phyloP scores from a whole-genome alignment of 2,329 filamentous ascomycete species.

The Knoxdaviesia capensis region DNA sequence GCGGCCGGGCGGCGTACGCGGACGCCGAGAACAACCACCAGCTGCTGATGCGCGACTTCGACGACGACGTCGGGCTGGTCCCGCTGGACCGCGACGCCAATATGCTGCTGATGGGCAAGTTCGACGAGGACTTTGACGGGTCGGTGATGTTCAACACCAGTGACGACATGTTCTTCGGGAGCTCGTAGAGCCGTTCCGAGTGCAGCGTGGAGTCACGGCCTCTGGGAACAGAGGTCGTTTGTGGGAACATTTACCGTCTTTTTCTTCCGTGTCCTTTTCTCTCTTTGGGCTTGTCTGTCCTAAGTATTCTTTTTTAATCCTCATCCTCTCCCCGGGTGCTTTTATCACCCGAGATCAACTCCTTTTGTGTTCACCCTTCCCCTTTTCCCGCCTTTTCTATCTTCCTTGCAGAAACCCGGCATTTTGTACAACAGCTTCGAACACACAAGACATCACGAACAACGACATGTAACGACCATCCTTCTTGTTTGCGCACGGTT shows the following conservation, averaged over 20 bases:
- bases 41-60: constrained; percentile 22
- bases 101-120: constrained; percentile 30
- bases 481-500: too few relatives aligned
- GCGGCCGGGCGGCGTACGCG: not conserved
- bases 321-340: too few relatives aligned
- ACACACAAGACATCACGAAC: too few relatives aligned
- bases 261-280: not conserved
- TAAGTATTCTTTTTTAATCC: too few relatives aligned
- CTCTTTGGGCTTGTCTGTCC: not conserved
- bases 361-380: constrained; percentile 1
- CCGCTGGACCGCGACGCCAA: constrained; percentile 23
- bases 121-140: constrained; percentile 30
- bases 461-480: too few relatives aligned
- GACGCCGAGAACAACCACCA: constrained; percentile 23
- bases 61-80: constrained; percentile 19
- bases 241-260: not conserved
- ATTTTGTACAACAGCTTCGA: too few relatives aligned
- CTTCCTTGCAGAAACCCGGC: too few relatives aligned
- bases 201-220: not conserved
- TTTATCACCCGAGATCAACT: not conserved
- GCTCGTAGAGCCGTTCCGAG: constrained; percentile 7
- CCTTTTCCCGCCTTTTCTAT: not conserved
- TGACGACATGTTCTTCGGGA: constrained; percentile 32
- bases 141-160: constrained; percentile 29
- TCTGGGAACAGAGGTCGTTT: too few relatives aligned